These are phyloP conservation scores for Streptanthus diversifolius DNA, from an alignment of 345 rosid genomes.

Conservation along the genomic window DNA sequence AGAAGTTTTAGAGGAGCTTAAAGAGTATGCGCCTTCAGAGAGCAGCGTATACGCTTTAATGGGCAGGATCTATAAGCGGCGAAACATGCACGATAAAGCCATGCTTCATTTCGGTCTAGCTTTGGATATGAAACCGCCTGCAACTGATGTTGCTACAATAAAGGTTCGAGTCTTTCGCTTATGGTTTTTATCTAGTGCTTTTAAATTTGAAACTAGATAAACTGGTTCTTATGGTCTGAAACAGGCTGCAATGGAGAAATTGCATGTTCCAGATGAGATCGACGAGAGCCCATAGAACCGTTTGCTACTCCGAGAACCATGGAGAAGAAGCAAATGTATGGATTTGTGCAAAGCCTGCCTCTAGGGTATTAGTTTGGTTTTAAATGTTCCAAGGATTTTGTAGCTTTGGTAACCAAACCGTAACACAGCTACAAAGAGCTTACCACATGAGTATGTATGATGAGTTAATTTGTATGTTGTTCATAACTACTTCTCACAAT, in stretches of 20 bases:
- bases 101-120: constrained; percentile 94
- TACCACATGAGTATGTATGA: constrained; percentile 11
- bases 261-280: constrained; percentile 91
- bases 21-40: constrained; percentile 89
- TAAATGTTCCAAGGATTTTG: constrained; percentile 20
- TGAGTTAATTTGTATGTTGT: constrained; percentile 29
- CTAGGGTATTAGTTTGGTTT: constrained; percentile 23
- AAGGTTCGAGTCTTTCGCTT: constrained; percentile 51
- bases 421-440: constrained; percentile 15
- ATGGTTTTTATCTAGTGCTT: background rate
- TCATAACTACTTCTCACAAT: constrained; percentile 15
- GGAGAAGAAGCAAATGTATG: constrained; percentile 13
- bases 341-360: constrained; percentile 11
- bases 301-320: constrained; percentile 6
- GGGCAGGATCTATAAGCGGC: constrained; percentile 84
- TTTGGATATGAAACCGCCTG: constrained; percentile 93
- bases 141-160: constrained; percentile 83
- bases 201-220: background rate
- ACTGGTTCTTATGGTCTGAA: background rate
- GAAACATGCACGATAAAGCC: constrained; percentile 76
- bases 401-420: constrained; percentile 13
- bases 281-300: constrained; percentile 48
- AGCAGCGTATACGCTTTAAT: constrained; percentile 91
- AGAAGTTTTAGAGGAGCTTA: constrained; percentile 87
- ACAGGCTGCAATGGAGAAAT: constrained; percentile 97